phyloP scores from a whole-genome alignment of 1,284 basidiomycete species.

The Ustilago bromivora region DNA sequence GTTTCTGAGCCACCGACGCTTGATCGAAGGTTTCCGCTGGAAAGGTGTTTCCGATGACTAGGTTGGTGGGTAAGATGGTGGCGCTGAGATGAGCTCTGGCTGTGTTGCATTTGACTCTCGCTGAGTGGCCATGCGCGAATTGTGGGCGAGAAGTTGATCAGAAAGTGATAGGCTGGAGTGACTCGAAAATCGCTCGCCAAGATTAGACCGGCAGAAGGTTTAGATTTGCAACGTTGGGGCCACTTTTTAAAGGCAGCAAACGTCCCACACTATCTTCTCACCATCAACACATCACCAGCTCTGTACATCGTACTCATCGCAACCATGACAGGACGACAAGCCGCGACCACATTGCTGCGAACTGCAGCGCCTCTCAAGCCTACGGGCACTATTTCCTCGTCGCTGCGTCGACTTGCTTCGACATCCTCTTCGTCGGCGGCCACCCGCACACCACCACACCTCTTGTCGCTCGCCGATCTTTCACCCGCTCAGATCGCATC shows the following conservation, averaged over 20 bases:
- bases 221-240: slow-evolving; percentile 12
- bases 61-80: not conserved
- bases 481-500: slow-evolving; percentile 78
- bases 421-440: slow-evolving; percentile 21
- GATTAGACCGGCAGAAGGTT: not conserved
- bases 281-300: not conserved
- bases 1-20: too few relatives aligned
- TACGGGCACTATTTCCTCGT: slow-evolving; percentile 3
- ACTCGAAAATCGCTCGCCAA: slow-evolving; percentile 11
- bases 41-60: not conserved
- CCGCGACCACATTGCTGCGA: slow-evolving; percentile 19
- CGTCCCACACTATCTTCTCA: not conserved
- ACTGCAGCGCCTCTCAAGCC: slow-evolving; percentile 1
- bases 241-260: slow-evolving; percentile 1
- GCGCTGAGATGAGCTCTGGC: not conserved
- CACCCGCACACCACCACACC: slow-evolving; percentile 48
- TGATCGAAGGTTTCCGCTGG: not conserved
- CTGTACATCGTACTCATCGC: not conserved
- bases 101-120: slow-evolving; percentile 3
- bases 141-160: too few relatives aligned
- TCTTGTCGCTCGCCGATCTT: slow-evolving; percentile 87
- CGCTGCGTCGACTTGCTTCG: slow-evolving; percentile 34
- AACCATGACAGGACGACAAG: slow-evolving; percentile 34
- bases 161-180: not conserved
- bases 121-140: slow-evolving; percentile 2